Percentiles rank a stretch among this genome's conserved stretches.
These are phyloP conservation scores for Phyllosticta capitalensis DNA, from an alignment of 2,329 filamentous ascomycete genomes.

Conservation along the genomic window DNA sequence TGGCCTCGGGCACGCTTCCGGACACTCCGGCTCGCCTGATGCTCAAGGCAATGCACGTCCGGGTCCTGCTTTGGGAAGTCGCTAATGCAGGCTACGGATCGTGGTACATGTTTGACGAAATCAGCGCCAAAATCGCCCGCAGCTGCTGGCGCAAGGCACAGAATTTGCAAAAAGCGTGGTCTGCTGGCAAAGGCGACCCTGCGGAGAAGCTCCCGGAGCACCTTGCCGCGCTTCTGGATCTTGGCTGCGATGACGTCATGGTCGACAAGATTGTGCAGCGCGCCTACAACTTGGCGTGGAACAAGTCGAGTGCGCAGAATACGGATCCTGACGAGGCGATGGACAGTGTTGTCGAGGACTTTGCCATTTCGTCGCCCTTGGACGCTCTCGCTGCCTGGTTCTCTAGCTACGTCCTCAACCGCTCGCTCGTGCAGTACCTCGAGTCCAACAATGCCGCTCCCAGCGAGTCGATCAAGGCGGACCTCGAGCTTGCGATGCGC, in stretches of 20 bases:
- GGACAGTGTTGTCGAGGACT: conserved; percentile 76
- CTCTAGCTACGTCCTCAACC: conserved; percentile 64
- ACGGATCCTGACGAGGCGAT: conserved; percentile 60
- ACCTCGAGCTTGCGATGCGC: conserved; percentile 59
- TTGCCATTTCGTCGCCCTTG: conserved; percentile 73
- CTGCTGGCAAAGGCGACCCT: conserved; percentile 17
- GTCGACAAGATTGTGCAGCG: conserved; percentile 69
- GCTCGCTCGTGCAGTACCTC: conserved; percentile 56
- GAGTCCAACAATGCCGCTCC: conserved; percentile 29
- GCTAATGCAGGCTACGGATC: conserved; percentile 56
- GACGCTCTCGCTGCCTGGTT: conserved; percentile 90
- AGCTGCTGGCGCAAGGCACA: conserved; percentile 76
- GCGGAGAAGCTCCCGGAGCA: conserved; percentile 67
- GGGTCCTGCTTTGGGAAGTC: conserved; percentile 76
- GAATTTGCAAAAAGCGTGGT: conserved; percentile 45
- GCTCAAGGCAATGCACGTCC: conserved; percentile 84
- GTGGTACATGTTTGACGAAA: conserved; percentile 54
- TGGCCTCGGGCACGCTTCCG: conserved; percentile 79
- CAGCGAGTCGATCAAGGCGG: conserved; percentile 35
- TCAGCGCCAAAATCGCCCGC: conserved; percentile 65
- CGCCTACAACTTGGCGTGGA: conserved; percentile 84
- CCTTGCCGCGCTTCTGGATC: conserved; percentile 63
- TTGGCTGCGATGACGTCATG: conserved; percentile 75
- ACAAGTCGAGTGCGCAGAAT: conserved; percentile 62
- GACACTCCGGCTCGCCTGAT: conserved; percentile 75